Base-by-base conservation (phyloP, 2,329 filamentous ascomycete genomes). In the Knufia petricola region DNA sequence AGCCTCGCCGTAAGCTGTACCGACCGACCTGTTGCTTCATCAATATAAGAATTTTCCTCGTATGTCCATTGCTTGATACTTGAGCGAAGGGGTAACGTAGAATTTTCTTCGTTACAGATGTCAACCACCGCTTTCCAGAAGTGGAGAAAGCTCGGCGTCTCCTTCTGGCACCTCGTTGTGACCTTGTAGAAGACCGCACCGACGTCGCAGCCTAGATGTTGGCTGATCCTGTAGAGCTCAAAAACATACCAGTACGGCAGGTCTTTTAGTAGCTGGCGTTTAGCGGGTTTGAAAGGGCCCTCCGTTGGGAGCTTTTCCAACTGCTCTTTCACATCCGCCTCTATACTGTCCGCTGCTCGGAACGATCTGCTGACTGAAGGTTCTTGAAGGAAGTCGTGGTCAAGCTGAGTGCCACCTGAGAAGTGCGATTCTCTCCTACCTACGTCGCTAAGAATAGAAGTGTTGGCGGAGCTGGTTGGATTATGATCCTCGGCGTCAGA, bases 1-100 rank as follows among this genome's bases (percentile, higher is more conserved):
- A 74, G 52, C 4, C 63, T 60, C 1, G 68, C 70, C 0, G 63
- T 66, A 1, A 72, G 53, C 3, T 66, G 61, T 1, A 71, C 64
- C 4, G 63, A 62, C 48, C 66, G 64, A 19, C 63, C 59, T 13
- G 30, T 37, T 13, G 48, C 28, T 21, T 13, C n/a, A 32, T 55
- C 42, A 15, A 40, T 37, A 30, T 55, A 50, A 19, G 40, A 32
- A 12, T 48, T 36, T 10, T 50, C 32, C 19, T 21, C 24, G 15
- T 20, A 13, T 12, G 31, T 38, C 45, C 45, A 44, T 17, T 46
- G 26, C 20, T 26, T 43, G 24, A 42, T 13, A n/a, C 43, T 28
- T 9, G 30, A 36, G 13, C 28, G 17, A 8, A 15, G 10, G 12
- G 31, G 46, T 21, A 23, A 9, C 13, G 20, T n/a, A 38, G 20